These are phyloP conservation scores for Kitagawia praeruptora DNA, from an alignment of 129 eudicot genomes.

Conservation along the genomic window DNA sequence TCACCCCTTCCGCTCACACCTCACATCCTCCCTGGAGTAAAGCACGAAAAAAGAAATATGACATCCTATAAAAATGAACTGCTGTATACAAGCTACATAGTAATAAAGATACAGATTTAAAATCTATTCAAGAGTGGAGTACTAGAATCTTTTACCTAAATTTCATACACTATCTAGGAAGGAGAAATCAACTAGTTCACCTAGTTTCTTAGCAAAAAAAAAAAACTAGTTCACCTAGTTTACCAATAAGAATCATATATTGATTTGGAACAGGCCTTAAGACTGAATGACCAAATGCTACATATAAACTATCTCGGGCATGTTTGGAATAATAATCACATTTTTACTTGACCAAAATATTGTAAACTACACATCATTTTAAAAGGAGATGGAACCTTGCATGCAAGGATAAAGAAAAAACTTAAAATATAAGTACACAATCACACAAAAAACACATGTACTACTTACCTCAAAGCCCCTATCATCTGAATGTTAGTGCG, in stretches of 20 bases:
- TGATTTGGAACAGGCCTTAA: not conserved
- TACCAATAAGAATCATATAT: not conserved
- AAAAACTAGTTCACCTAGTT: not conserved
- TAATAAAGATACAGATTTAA: not conserved
- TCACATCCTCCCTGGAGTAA: not conserved
- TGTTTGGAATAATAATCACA: not conserved
- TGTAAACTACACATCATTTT: not conserved
- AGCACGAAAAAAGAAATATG: not conserved
- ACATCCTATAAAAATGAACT: not conserved
- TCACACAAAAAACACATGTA: not conserved
- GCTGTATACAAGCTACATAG: not conserved
- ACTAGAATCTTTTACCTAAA: not conserved
- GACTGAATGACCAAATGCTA: not conserved
- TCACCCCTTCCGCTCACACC: not conserved
- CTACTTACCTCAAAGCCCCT: conserved; percentile 16
- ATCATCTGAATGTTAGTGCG: conserved; percentile 14
- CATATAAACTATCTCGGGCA: not conserved
- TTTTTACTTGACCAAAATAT: not conserved
- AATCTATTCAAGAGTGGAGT: not conserved
- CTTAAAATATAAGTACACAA: not conserved
- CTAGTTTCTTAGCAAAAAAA: no score
- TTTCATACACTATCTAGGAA: not conserved
- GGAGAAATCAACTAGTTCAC: not conserved
- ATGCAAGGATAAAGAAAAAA: not conserved
- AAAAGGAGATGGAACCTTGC: not conserved